Evolutionary conservation across 2,329 filamentous ascomycete species (phyloP).

Genomic region (Paradendryphiella salina): DNA sequence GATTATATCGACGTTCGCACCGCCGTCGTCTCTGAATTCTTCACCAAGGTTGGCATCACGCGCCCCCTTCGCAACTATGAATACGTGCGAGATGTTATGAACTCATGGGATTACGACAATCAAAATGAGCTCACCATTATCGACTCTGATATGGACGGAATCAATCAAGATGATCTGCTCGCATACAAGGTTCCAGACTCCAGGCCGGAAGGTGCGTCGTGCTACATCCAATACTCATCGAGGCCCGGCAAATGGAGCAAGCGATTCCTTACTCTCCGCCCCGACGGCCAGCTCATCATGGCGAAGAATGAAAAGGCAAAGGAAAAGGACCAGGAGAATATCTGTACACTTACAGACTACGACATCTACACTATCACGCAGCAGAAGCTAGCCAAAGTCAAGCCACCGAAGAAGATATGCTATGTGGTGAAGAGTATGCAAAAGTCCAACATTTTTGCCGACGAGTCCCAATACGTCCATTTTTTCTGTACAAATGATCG

Average conservation of each 20-base stretch:
- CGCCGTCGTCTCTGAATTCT: conserved; percentile 77
- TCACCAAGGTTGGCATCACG: conserved; percentile 74
- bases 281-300: conserved; percentile 70
- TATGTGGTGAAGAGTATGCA: conserved; percentile 92
- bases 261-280: conserved; percentile 72
- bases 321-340: conserved; percentile 65
- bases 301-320: conserved; percentile 68
- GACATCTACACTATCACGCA: conserved; percentile 82
- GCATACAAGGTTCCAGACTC: conserved; percentile 64
- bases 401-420: conserved; percentile 81
- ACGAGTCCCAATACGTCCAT: conserved; percentile 84
- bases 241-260: conserved; percentile 87
- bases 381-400: conserved; percentile 70
- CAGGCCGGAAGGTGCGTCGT: conserved; percentile 66
- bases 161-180: conserved; percentile 65
- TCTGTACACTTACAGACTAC: conserved; percentile 89
- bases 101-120: conserved; percentile 84
- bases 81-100: conserved; percentile 81
- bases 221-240: conserved; percentile 79
- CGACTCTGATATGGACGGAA: conserved; percentile 57
- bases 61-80: conserved; percentile 85
- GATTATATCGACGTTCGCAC: conserved; percentile 66
- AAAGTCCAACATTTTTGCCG: conserved; percentile 80
- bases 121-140: conserved; percentile 75
- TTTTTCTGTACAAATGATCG: conserved; percentile 84